Base-by-base conservation (phyloP, 441 rosid species). In the Populus hybrid region DNA sequence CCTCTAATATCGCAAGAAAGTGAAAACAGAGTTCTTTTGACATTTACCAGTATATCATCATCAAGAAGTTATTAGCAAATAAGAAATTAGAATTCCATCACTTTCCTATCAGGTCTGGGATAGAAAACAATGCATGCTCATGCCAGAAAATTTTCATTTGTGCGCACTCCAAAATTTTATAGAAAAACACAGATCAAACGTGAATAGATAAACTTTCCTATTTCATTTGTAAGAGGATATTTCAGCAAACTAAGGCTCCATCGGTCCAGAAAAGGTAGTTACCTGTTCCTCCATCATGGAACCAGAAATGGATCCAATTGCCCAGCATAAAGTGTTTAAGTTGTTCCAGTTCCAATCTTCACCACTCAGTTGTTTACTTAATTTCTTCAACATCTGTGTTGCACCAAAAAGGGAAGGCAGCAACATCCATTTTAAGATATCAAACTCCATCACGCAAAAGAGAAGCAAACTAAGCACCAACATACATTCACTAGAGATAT, bases 331-430 rank as follows among this genome's bases (percentile, higher is more conserved):
- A 4, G 99, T 97, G 82, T 94, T 97, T 74, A 97, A 76, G 75
- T 97, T 97, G 85, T 97, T 97, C 99, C 99, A 93, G 35, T 92
- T 90, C 98, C 99, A 97, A 83, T 97, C 99, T 87, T 97, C 99
- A 79, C 99, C 97, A 76, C 89, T 93, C 87, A 93, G 81, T 85
- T 94, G 99, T 87, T 97, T 97, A 76, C 91, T 93, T 76, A 97
- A 89, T 84, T 97, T 97, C 90, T 88, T 92, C 79, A 97, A 82
- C 99, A 97, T 97, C 99, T 97, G 82, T 61, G 8, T 65, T 14
- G 68, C 23, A 77, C 63, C 77, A 79, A 59, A 78, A 66, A 53
- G 69, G 33, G 53, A 11, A 70, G 80, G n/a, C 73, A 77, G 36
- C 65, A 33, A 56, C 29, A 74, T 68, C 45, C 53, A 36, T 33